Base-by-base conservation (phyloP, 176 grass and related monocot genomes). In the Thalia dealbata region DNA sequence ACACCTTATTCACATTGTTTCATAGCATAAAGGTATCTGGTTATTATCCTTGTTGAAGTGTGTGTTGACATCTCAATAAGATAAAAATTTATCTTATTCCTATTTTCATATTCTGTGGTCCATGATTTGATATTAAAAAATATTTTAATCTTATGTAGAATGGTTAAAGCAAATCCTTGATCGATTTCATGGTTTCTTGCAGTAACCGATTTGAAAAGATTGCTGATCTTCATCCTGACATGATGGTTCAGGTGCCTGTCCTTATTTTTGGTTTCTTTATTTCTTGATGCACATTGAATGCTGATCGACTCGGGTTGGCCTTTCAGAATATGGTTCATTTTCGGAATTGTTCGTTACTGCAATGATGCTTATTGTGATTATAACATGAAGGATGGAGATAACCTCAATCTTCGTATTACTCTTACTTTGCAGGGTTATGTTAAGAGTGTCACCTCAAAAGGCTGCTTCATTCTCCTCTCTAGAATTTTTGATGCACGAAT, bases 401-500 rank as follows among this genome's bases (percentile, higher is more conserved):
- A 15, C 27, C 26, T 26, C 58, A 10, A 56, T 32, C 28, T 50
- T 14, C 51, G 18, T 32, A 19, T 67, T 46, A n/a, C 24, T 78
- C 14, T 61, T 14, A 45, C 75, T 56, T 50, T 86, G 5, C 76
- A 97, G 93, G 93, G 93, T 67, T 97, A 97, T 72, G 93, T 92
- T 69, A 97, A 97, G 76, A 97, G 76, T 75, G 78, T 97, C 67
- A 90, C 71, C 73, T 21, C 87, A 19, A 97, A 92, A 84, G 93
- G 93, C 65, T 97, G 93, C 82, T 97, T 97, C 67, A 82, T 97
- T 83, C 88, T 88, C 55, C 80, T 97, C 74, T 97, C 93, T 78
- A 81, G 76, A 87, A 66, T 43, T 58, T 54, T 97, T 73, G 93
- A 92, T 25, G 93, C 85, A 78, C 84, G 93, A 71, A 90, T 92